phyloP scores from a whole-genome alignment of 306 rosid genomes.

The Ziziphus jujuba region DNA sequence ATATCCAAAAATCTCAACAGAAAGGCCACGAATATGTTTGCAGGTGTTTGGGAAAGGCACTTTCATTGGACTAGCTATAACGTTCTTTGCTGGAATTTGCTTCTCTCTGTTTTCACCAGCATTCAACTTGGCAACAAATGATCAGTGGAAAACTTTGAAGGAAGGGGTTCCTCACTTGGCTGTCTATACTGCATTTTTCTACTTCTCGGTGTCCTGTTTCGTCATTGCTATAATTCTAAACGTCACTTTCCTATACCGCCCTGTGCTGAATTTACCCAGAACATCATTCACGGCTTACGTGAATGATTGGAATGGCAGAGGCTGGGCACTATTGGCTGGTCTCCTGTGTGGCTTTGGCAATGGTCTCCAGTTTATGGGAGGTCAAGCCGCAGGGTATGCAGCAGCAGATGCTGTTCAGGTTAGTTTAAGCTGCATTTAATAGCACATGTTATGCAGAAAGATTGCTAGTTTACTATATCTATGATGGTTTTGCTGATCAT shows the following conservation, averaged over 20 bases:
- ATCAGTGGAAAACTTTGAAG: slow-evolving; percentile 75
- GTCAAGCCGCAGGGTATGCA: slow-evolving; percentile 98
- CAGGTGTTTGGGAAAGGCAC: slow-evolving; percentile 82
- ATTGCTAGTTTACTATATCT: no score
- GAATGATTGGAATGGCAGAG: slow-evolving; percentile 81
- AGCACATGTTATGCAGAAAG: no score
- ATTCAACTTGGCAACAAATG: slow-evolving; percentile 91
- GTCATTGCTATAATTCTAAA: slow-evolving; percentile 67
- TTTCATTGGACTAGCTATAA: slow-evolving; percentile 63
- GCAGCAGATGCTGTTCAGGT: slow-evolving; percentile 99
- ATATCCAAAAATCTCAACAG: background rate
- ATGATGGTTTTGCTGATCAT: no score
- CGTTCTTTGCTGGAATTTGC: slow-evolving; percentile 78
- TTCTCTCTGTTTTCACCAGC: slow-evolving; percentile 92
- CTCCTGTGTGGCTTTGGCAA: slow-evolving; percentile 88
- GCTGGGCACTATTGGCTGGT: slow-evolving; percentile 94
- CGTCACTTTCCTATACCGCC: slow-evolving; percentile 69
- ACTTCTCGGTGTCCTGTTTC: slow-evolving; percentile 78
- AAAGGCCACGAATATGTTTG: slow-evolving; percentile 3
- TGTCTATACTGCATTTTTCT: slow-evolving; percentile 84
- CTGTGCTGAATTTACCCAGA: slow-evolving; percentile 67
- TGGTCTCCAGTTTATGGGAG: slow-evolving; percentile 97
- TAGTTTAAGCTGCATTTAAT: slow-evolving; percentile 23
- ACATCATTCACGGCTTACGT: slow-evolving; percentile 74
- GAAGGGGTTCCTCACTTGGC: slow-evolving; percentile 76